Evolutionary conservation across 495 filamentous ascomycete species (phyloP).

Genomic region (Aspergillus asperescens): DNA sequence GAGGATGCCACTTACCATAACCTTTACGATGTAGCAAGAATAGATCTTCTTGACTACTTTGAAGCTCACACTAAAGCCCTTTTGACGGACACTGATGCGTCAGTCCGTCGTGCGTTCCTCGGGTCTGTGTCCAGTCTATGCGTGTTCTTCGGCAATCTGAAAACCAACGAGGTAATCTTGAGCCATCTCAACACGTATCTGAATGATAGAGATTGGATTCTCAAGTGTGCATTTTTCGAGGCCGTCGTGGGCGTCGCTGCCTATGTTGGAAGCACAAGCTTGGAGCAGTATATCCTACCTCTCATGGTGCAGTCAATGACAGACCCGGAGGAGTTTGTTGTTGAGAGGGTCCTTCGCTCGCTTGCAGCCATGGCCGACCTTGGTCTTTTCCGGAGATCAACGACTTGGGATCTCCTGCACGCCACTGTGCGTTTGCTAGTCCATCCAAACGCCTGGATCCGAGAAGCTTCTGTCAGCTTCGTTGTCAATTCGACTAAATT

Average conservation of each 20-base stretch:
- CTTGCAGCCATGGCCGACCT: conserved; percentile 85
- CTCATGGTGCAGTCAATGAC: conserved; percentile 96
- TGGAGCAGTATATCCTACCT: conserved; percentile 95
- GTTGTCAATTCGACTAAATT: conserved; percentile 70
- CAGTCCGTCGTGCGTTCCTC: conserved; percentile 91
- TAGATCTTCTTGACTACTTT: conserved; percentile 73
- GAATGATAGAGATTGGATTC: conserved; percentile 92
- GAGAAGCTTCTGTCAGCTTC: conserved; percentile 80
- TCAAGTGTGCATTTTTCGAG: conserved; percentile 95
- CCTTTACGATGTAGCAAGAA: conserved; percentile 74
- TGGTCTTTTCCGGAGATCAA: conserved; percentile 78
- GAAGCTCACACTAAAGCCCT: conserved; percentile 83
- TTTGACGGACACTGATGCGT: conserved; percentile 77
- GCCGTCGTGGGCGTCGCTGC: conserved; percentile 89
- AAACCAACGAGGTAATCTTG: conserved; percentile 88
- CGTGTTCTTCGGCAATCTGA: conserved; percentile 85
- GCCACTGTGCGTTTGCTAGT: conserved; percentile 77
- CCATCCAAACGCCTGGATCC: conserved; percentile 93
- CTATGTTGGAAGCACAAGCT: conserved; percentile 76
- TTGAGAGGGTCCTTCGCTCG: conserved; percentile 83
- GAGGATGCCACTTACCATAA: conserved; percentile 76
- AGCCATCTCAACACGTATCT: conserved; percentile 97
- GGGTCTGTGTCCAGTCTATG: conserved; percentile 88
- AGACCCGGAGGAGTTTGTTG: conserved; percentile 91
- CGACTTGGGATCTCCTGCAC: conserved; percentile 80